Evolutionary conservation across 2,329 filamentous ascomycete genomes (phyloP).

Genomic region (Chaetomium olivaceum): DNA sequence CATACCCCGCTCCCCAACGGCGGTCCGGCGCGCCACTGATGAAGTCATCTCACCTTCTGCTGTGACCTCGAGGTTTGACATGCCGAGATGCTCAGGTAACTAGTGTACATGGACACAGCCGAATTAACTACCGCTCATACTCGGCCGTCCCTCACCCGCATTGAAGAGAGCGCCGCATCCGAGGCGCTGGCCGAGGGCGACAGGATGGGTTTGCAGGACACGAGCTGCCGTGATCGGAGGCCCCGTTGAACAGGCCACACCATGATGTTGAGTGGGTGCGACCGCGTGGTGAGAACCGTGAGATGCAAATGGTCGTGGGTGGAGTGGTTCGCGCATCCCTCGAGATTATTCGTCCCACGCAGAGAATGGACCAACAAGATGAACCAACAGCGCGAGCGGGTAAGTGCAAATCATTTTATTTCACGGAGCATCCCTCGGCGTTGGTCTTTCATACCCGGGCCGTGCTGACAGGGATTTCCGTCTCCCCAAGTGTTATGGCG

Average conservation of each 20-base stretch:
- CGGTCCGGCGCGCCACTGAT: conserved; percentile 20
- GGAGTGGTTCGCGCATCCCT: conserved; percentile 4
- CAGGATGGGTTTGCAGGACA: conserved; percentile 17
- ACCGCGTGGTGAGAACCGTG: conserved; percentile 1
- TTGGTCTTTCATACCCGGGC: not conserved
- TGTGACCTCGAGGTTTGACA: not conserved
- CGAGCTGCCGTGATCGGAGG: conserved; percentile 20
- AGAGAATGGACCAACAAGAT: not conserved
- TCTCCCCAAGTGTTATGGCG: not conserved
- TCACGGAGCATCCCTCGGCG: not conserved
- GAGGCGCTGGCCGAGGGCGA: not conserved
- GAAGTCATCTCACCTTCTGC: conserved; percentile 1
- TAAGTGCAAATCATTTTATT: not conserved
- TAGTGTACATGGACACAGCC: not conserved
- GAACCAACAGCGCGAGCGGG: conserved; percentile 6
- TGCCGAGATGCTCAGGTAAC: not conserved
- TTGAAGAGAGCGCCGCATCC: not conserved
- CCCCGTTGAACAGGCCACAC: conserved; percentile 18
- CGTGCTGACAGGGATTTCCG: conserved; percentile 13
- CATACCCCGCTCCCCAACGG: conserved; percentile 22
- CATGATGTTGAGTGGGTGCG: conserved; percentile 10
- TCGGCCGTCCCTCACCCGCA: not conserved
- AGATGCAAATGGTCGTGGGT: conserved; percentile 2
- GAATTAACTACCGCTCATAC: not conserved
- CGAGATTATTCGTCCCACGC: conserved; percentile 15